Conservation (phyloP, 2,329 filamentous ascomycete genomes). For the Laburnicola sp. region DNA sequence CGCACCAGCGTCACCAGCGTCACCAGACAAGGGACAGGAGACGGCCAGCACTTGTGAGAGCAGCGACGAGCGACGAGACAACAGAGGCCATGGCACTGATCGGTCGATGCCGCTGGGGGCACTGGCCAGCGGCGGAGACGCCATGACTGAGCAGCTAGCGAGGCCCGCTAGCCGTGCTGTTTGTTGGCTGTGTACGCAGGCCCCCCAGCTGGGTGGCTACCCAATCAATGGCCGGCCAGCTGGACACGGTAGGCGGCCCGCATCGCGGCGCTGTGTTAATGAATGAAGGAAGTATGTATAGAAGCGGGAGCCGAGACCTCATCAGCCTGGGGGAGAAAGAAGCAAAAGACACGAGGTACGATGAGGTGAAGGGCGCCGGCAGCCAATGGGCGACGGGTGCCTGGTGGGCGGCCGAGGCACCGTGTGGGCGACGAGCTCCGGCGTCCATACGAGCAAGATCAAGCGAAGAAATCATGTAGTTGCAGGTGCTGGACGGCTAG, state of each 20-base stretch:
- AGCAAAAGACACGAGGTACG: slow-evolving; percentile 36
- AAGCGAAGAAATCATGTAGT: slow-evolving; percentile 32
- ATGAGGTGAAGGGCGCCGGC: slow-evolving; percentile 19
- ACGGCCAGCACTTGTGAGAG: no score
- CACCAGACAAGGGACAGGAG: neutral
- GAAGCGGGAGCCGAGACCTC: no score
- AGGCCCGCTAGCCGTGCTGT: slow-evolving; percentile 7
- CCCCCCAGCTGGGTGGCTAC: no score
- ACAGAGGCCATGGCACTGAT: slow-evolving; percentile 1
- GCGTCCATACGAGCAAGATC: slow-evolving; percentile 28
- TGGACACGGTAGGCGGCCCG: no score
- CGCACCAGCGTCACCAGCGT: slow-evolving; percentile 5
- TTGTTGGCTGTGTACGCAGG: no score
- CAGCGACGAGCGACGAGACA: slow-evolving; percentile 12
- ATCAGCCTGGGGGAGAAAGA: slow-evolving; percentile 13
- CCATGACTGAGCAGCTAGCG: neutral
- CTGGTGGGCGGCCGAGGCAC: slow-evolving; percentile 20
- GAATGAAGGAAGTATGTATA: no score
- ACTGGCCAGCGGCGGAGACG: neutral
- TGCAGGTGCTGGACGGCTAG: slow-evolving; percentile 23
- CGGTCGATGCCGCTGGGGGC: neutral
- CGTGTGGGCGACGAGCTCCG: slow-evolving; percentile 20
- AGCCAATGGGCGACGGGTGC: neutral
- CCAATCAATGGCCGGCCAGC: no score
- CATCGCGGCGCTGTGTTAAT: no score